Evolutionary conservation across 73 alveolate species (phyloP).

Genomic region (Tetrahymena elliotti): DNA sequence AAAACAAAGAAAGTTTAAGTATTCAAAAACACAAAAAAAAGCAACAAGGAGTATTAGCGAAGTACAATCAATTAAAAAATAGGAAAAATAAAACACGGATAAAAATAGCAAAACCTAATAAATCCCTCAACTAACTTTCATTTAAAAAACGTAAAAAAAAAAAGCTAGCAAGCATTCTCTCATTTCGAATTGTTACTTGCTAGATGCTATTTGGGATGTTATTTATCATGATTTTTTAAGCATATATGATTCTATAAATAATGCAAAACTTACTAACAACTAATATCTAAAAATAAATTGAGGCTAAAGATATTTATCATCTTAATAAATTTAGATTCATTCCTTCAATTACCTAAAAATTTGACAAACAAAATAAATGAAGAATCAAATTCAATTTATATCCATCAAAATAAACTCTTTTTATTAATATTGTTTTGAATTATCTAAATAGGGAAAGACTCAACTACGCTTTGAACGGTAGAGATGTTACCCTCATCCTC

Average conservation of each 20-base stretch:
- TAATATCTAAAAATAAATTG: neutral
- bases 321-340: neutral
- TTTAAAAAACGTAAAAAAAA: neutral
- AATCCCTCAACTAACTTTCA: neutral
- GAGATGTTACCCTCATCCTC: constrained; percentile 74
- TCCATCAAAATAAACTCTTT: too few relatives aligned
- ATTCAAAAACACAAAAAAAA: too few relatives aligned
- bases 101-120: neutral
- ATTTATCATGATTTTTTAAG: too few relatives aligned
- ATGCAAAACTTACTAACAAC: neutral
- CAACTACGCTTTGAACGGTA: constrained; percentile 78
- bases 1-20: neutral
- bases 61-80: neutral
- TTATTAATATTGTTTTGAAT: neutral
- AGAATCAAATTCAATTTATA: neutral
- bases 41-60: neutral
- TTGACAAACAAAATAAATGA: neutral
- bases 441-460: constrained; percentile 48
- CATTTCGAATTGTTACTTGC: neutral
- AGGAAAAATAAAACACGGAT: neutral
- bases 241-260: neutral
- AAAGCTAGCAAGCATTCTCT: neutral
- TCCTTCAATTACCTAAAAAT: neutral
- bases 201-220: neutral
- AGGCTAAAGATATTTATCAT: neutral